Conservation (phyloP, 108 stramenopile genomes). For the Skeletonema grethae region DNA sequence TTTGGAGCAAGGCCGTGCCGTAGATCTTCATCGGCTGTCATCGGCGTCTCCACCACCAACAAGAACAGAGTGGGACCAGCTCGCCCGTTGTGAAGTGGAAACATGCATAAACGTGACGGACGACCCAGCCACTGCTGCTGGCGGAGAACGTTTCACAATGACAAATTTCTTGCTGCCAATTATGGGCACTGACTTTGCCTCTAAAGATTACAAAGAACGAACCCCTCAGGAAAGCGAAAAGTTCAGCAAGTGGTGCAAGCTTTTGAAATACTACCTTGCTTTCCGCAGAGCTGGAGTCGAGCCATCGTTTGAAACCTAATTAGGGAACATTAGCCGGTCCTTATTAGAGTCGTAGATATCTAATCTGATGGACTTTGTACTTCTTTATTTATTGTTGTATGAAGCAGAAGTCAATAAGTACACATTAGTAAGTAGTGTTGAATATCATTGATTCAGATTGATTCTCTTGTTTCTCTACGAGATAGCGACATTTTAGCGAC, state of each 20-base stretch:
- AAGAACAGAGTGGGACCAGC: slow-evolving; percentile 63
- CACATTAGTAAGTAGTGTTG: too few relatives aligned
- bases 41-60: slow-evolving; percentile 48
- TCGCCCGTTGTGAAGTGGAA: slow-evolving; percentile 49
- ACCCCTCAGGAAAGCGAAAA: slow-evolving; percentile 44
- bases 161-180: slow-evolving; percentile 69
- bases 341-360: too few relatives aligned
- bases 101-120: slow-evolving; percentile 59
- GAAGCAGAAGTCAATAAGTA: too few relatives aligned
- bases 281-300: slow-evolving; percentile 54
- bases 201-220: slow-evolving; percentile 60
- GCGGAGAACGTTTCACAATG: slow-evolving; percentile 57
- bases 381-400: too few relatives aligned
- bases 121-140: slow-evolving; percentile 62
- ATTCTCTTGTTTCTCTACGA: too few relatives aligned
- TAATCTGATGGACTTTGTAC: too few relatives aligned
- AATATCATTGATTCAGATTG: too few relatives aligned
- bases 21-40: slow-evolving; percentile 59
- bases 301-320: slow-evolving; percentile 53
- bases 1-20: slow-evolving; percentile 53
- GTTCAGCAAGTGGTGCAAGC: slow-evolving; percentile 58
- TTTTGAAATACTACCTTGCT: slow-evolving; percentile 70
- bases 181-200: slow-evolving; percentile 55
- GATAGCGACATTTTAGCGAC: too few relatives aligned
- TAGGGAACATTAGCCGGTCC: not conserved